phyloP scores from a whole-genome alignment of 140 eudicot species.

The Anethum foeniculum region DNA sequence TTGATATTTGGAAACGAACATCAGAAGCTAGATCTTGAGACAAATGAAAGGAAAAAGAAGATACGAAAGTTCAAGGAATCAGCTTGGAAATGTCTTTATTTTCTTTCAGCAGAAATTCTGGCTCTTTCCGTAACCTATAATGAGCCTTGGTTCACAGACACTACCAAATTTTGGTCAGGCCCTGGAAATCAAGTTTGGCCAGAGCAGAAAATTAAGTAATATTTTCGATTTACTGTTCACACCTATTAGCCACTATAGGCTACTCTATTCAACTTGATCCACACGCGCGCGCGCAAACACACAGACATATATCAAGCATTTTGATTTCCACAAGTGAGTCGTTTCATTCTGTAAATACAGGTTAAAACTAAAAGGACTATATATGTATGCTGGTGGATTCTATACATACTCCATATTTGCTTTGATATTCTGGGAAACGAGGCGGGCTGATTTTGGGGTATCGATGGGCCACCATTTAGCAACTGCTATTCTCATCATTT shows the following conservation, averaged over 20 bases:
- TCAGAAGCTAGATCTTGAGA: conserved; percentile 32
- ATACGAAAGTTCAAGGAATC: conserved; percentile 79
- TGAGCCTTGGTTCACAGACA: conserved; percentile 88
- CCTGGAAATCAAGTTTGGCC: conserved; percentile 97
- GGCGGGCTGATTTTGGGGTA: conserved; percentile 92
- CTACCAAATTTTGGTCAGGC: conserved; percentile 73
- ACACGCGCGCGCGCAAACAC: neutral
- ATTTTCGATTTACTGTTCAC: neutral
- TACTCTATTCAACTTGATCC: neutral
- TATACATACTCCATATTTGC: conserved; percentile 83
- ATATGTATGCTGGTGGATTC: conserved; percentile 85
- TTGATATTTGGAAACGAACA: conserved; percentile 52
- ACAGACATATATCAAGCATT: neutral
- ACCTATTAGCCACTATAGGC: neutral
- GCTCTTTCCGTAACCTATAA: conserved; percentile 58
- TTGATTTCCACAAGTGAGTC: conserved; percentile 2
- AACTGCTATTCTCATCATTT: conserved; percentile 54
- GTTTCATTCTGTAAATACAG: conserved; percentile 28
- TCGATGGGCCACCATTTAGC: conserved; percentile 95
- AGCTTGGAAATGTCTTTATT: conserved; percentile 84
- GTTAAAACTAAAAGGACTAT: conserved; percentile 70
- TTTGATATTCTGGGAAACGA: conserved; percentile 90
- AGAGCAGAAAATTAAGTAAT: conserved; percentile 80
- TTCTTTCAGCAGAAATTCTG: conserved; percentile 69
- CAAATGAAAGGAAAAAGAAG: conserved; percentile 49